Base-by-base conservation (phyloP, 1,284 basidiomycete species). In the Flammula alnicola region DNA sequence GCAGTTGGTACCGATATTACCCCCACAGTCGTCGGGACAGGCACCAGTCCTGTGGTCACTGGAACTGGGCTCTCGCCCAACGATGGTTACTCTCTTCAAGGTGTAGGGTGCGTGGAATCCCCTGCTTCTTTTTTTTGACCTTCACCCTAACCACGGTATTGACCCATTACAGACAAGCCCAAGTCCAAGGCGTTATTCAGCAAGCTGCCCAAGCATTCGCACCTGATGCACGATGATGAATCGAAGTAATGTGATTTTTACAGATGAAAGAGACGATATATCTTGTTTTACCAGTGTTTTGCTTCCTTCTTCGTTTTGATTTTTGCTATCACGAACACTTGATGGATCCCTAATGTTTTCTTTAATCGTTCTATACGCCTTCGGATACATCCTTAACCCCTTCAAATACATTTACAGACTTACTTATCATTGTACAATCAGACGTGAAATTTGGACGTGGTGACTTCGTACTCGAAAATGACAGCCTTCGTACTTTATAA, bases 21-120 rank as follows among this genome's bases (percentile, higher is more conserved):
- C 22, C 64, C 70, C 1, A 53, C 60, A 35, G 49, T 59, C 17
- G 63, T 63, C 41, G 66, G 67, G 17, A 79, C 70, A 6, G 56
- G 60, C 5, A 57, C 62, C 32, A 66, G 66, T 27, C 56, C 67
- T 5, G 68, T 58, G 23, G 52, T 64, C 12, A 64, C 66, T 42
- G 62, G 64, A 19, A 73, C 75, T 5, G 78, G 76, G 11, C 41
- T 66, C 17, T 82, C 83, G 3, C 85, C 86, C 22, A 81, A 85
- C 54, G 84, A 87, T 64, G 84, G 84, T 60, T 88, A 88, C 61
- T 63, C 66, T 12, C 65, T 60, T 53, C 65, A 68, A 49, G 72
- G 66, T 8, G 47, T 58, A 52, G 72, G 66, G 75, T 77, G 59
- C 38, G 69, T 54, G 20, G n/a, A 6, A 9, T 17, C 31, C 19